A percentile compares a stretch with the other conserved stretches of the same genome.
Conservation (phyloP, 148 eudicot species). For the Camellia japonica region DNA sequence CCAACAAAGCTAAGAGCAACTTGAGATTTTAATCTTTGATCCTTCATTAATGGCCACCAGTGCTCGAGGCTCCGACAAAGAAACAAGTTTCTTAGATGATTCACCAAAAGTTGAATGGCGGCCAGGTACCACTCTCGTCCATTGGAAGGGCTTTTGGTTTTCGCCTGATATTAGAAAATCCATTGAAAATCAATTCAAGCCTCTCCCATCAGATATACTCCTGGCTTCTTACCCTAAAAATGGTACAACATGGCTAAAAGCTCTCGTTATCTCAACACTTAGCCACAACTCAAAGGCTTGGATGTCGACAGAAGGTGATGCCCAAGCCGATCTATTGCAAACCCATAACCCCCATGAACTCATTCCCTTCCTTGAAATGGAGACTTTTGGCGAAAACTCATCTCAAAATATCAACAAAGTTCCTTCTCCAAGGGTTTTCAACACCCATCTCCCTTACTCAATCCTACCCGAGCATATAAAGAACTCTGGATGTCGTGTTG, state of each 20-base stretch:
- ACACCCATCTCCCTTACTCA: conserved; percentile 13
- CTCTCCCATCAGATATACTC: conserved; percentile 2
- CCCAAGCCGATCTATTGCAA: not conserved
- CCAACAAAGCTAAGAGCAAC: not conserved
- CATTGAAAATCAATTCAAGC: conserved; percentile 9
- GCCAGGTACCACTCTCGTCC: not conserved
- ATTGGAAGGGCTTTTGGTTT: not conserved
- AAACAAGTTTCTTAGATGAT: conserved; percentile 10
- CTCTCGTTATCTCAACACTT: not conserved
- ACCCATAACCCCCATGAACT: conserved; percentile 12
- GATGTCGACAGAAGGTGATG: not conserved
- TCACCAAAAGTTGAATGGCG: not conserved
- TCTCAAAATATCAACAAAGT: not conserved
- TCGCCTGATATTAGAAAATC: not conserved
- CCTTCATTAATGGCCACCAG: not conserved
- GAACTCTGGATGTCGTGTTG: conserved; percentile 2
- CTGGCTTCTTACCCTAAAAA: not conserved
- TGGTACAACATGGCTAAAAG: conserved; percentile 6
- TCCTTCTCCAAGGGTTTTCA: conserved; percentile 14
- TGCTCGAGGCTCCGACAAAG: not conserved
- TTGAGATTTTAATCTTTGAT: no score
- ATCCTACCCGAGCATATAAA: not conserved
- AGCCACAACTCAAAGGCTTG: not conserved
- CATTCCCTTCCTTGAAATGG: conserved; percentile 1
- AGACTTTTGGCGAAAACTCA: not conserved